Evolutionary conservation across 2,329 filamentous ascomycete species (phyloP).

Genomic region (Neofusicoccum parvum): DNA sequence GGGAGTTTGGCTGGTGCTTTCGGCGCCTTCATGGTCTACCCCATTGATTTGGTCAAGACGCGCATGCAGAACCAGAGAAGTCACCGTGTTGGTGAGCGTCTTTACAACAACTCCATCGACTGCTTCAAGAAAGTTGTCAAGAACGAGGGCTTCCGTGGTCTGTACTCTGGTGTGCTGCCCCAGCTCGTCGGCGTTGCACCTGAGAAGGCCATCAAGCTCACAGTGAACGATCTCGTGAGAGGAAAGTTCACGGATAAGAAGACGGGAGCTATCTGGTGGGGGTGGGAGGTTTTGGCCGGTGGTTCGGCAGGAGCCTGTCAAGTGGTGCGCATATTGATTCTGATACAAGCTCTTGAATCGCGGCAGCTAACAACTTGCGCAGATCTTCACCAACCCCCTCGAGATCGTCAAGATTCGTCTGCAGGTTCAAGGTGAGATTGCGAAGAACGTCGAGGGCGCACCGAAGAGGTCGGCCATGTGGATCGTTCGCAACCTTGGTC

Average conservation of each 20-base stretch:
- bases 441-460: conserved; percentile 79
- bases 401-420: conserved; percentile 99
- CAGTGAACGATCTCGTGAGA: conserved; percentile 92
- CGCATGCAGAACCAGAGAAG: conserved; percentile 96
- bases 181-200: conserved; percentile 98
- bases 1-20: conserved; percentile 93
- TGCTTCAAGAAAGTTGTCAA: conserved; percentile 90
- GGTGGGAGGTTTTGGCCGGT: conserved; percentile 81
- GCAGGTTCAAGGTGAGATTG: conserved; percentile 94
- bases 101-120: conserved; percentile 98
- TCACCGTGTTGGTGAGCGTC: conserved; percentile 75
- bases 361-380: conserved; percentile 23
- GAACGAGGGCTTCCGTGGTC: conserved; percentile 85
- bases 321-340: conserved; percentile 68
- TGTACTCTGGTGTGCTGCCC: conserved; percentile 93
- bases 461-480: conserved; percentile 93
- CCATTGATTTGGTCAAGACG: conserved; percentile 98
- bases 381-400: conserved; percentile 96
- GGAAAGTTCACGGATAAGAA: conserved; percentile 72
- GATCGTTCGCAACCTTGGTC: conserved; percentile 94
- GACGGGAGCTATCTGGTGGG: conserved; percentile 69
- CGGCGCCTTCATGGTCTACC: conserved; percentile 99
- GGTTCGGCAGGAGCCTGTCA: conserved; percentile 89
- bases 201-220: conserved; percentile 99
- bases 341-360: not conserved